Conservation (phyloP, 495 filamentous ascomycete genomes). For the Penicillium maclennaniae region DNA sequence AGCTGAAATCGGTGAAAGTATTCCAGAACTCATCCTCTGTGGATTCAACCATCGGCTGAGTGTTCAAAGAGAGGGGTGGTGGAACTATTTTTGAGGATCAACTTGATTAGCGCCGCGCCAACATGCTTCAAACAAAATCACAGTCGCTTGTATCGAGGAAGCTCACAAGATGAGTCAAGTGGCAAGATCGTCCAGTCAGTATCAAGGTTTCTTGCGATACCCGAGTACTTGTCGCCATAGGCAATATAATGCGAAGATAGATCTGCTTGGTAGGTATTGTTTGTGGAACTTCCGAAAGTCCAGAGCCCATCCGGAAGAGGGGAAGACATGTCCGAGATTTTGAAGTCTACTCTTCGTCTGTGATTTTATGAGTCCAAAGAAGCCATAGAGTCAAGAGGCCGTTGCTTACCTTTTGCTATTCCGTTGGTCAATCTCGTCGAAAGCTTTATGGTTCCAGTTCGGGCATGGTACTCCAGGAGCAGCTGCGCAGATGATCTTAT, state of each 20-base stretch:
- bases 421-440: constrained; percentile 4
- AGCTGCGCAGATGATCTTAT: constrained; percentile 13
- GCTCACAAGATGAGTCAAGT: background rate
- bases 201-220: background rate
- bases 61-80: background rate
- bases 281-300: background rate
- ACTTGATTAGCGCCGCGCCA: no score
- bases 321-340: background rate
- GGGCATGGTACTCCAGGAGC: constrained; percentile 8
- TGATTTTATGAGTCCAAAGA: background rate
- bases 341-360: background rate
- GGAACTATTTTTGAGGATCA: background rate
- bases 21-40: constrained; percentile 14
- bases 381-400: background rate
- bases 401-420: constrained; percentile 2
- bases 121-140: no score
- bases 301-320: background rate
- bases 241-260: background rate
- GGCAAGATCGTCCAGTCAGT: background rate
- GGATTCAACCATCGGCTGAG: background rate
- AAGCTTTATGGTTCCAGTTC: constrained; percentile 9
- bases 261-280: background rate
- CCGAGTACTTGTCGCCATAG: background rate
- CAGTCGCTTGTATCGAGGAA: background rate
- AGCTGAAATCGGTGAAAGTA: constrained; percentile 13